phyloP scores from a whole-genome alignment of 352 stramenopile genomes.

The Pythium aquatile region DNA sequence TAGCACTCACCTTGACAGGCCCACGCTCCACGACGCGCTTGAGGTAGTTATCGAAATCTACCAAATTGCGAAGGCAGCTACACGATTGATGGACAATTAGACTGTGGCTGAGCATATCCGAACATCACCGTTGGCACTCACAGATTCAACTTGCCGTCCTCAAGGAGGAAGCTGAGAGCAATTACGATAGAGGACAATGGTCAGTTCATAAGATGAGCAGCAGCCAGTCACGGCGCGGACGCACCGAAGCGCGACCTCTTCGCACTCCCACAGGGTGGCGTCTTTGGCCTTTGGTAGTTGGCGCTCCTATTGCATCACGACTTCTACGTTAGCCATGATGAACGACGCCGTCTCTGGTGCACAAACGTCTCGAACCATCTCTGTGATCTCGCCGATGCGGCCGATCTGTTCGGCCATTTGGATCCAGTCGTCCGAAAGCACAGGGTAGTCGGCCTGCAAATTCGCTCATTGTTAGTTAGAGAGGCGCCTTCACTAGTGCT shows the following conservation, averaged over 20 bases:
- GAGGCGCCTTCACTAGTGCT: background rate
- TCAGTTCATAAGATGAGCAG: background rate
- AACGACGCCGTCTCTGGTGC: background rate
- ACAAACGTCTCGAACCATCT: conserved; percentile 48
- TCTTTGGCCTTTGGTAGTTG: conserved; percentile 80
- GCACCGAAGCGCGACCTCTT: conserved; percentile 83
- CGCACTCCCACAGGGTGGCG: conserved; percentile 89
- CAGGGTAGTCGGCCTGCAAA: conserved; percentile 72
- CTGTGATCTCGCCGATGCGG: conserved; percentile 87
- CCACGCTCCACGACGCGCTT: conserved; percentile 65
- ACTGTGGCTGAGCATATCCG: background rate
- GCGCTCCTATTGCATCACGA: conserved; percentile 44
- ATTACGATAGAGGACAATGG: conserved; percentile 1
- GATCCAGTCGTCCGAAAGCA: conserved; percentile 88
- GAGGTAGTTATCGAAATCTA: conserved; percentile 81
- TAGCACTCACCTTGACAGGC: conserved; percentile 47
- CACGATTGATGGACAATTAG: conserved; percentile 3
- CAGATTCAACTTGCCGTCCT: conserved; percentile 91
- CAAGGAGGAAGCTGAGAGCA: conserved; percentile 73
- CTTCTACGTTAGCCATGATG: background rate
- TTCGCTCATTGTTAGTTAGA: background rate
- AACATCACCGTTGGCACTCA: conserved; percentile 26
- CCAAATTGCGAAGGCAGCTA: conserved; percentile 77
- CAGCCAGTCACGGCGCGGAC: background rate
- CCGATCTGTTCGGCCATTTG: conserved; percentile 87